These are phyloP conservation scores for Sarocladium brachiariae DNA, from an alignment of 2,329 filamentous ascomycete genomes.

Conservation along the genomic window DNA sequence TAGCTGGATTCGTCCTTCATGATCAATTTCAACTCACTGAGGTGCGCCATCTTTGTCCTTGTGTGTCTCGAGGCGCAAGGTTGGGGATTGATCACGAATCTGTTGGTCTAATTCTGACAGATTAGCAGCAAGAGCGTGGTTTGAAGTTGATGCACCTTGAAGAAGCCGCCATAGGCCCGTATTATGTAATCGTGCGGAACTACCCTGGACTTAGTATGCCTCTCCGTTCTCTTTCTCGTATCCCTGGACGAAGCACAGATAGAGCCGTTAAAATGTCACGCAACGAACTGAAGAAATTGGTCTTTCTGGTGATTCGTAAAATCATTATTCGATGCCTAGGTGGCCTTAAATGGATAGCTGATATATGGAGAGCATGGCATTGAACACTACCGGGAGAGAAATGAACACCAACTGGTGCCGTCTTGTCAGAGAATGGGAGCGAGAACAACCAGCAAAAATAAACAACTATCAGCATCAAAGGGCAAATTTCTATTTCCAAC, in stretches of 20 bases:
- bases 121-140: not conserved
- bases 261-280: no score
- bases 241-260: no score
- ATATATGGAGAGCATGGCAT: no score
- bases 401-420: no score
- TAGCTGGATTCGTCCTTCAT: conserved; percentile 15
- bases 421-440: no score
- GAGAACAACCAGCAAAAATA: no score
- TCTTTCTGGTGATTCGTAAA: no score
- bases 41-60: conserved; percentile 31
- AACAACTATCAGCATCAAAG: not conserved
- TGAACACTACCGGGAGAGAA: not conserved
- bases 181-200: not conserved
- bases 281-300: no score
- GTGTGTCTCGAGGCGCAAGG: not conserved
- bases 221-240: no score
- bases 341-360: no score
- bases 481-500: no score
- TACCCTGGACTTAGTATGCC: not conserved
- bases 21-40: conserved; percentile 21
- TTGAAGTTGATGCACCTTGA: conserved; percentile 3
- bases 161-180: not conserved
- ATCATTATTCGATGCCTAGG: no score
- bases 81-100: conserved; percentile 4
- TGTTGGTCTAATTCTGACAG: not conserved